Evolutionary conservation across 306 rosid genomes (phyloP).

Genomic region (Gleditsia sinensis): DNA sequence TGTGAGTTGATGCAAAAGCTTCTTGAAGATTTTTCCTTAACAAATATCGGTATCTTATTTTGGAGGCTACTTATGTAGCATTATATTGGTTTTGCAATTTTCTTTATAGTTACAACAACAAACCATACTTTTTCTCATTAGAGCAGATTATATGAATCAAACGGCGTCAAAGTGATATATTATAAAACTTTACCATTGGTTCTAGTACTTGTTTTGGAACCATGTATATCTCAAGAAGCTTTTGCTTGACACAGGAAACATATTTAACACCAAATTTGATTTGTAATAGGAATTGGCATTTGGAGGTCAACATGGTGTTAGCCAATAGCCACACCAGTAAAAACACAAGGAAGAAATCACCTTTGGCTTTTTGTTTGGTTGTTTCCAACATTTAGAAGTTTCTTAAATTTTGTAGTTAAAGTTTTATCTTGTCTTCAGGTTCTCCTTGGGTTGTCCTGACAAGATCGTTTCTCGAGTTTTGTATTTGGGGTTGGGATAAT

Average conservation of each 20-base stretch:
- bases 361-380: not conserved
- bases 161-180: too few species aligned
- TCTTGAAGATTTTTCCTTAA: not conserved
- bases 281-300: not conserved
- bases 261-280: not conserved
- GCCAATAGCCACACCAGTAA: not conserved
- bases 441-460: conserved; percentile 76
- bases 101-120: too few species aligned
- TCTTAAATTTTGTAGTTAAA: conserved; percentile 5
- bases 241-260: conserved; percentile 1
- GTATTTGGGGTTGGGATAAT: conserved; percentile 91
- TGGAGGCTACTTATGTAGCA: not conserved
- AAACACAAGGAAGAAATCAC: not conserved
- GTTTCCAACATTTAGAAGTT: not conserved
- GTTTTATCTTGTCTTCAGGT: conserved; percentile 49
- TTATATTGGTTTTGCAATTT: not conserved
- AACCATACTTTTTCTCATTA: too few species aligned
- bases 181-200: not conserved
- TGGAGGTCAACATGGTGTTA: not conserved
- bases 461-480: conserved; percentile 71
- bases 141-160: too few species aligned
- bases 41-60: not conserved
- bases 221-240: not conserved
- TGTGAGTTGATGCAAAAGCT: not conserved
- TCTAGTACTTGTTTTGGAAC: not conserved